Conservation (phyloP, 1,139 yeast species). For the Meyerozyma carpophila region DNA sequence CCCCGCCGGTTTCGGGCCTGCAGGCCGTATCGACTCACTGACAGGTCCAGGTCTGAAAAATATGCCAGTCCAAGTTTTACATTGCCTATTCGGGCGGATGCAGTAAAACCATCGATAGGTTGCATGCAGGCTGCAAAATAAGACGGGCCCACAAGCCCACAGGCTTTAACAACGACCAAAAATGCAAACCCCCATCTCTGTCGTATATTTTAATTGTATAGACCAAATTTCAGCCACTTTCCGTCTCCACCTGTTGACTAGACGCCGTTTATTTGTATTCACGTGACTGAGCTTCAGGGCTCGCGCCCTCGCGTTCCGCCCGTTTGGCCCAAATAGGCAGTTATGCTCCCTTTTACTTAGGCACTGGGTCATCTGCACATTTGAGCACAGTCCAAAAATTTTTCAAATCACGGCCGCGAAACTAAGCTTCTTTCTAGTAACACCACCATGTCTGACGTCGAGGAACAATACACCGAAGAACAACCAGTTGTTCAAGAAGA, state of each 20-base stretch:
- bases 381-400: conserved; percentile 5
- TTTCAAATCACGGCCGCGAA: conserved; percentile 6
- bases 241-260: background rate
- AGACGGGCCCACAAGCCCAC: conserved; percentile 2
- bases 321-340: conserved; percentile 9
- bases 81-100: conserved; percentile 30
- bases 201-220: background rate
- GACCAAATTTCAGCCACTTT: background rate
- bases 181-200: conserved; percentile 15
- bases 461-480: conserved; percentile 44
- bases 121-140: conserved; percentile 13
- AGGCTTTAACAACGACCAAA: conserved; percentile 29
- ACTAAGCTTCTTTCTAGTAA: conserved; percentile 5
- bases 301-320: conserved; percentile 2
- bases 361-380: background rate
- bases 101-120: conserved; percentile 22
- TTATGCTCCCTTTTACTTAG: conserved; percentile 9
- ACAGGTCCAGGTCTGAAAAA: background rate
- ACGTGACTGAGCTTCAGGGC: conserved; percentile 11
- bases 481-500: conserved; percentile 70
- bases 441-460: conserved; percentile 23
- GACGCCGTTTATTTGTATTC: conserved; percentile 1
- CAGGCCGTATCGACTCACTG: background rate
- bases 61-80: conserved; percentile 13
- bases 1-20: conserved; percentile 1